phyloP scores from a whole-genome alignment of 805 yeast genomes.

The Kazachstania martiniae region DNA sequence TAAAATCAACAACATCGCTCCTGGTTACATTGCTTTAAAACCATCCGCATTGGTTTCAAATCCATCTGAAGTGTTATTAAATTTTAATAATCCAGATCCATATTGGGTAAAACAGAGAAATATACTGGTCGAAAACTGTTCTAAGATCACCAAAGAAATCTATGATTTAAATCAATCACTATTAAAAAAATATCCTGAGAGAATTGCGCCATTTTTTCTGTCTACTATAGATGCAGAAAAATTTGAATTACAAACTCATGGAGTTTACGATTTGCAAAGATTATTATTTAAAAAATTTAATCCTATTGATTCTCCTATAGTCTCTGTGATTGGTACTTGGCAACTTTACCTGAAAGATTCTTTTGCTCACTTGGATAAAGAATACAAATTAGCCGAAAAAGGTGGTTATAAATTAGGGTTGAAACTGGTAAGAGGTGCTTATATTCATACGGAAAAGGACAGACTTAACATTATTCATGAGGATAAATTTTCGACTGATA shows the following conservation, averaged over 20 bases:
- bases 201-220: conserved; percentile 62
- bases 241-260: conserved; percentile 66
- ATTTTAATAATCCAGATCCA: conserved; percentile 39
- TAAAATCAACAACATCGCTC: conserved; percentile 60
- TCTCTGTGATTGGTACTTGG: conserved; percentile 78
- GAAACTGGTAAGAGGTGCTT: conserved; percentile 92
- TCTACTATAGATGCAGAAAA: conserved; percentile 89
- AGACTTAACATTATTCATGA: conserved; percentile 57
- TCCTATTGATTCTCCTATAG: conserved; percentile 39
- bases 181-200: conserved; percentile 43
- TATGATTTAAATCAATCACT: conserved; percentile 41
- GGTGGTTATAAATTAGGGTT: conserved; percentile 65
- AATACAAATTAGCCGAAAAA: conserved; percentile 51
- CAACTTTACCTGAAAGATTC: conserved; percentile 84
- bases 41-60: conserved; percentile 81
- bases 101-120: conserved; percentile 44
- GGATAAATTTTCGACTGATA: conserved; percentile 73
- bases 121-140: conserved; percentile 53
- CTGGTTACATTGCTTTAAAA: conserved; percentile 87
- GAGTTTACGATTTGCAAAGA: conserved; percentile 85
- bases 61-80: conserved; percentile 61
- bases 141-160: conserved; percentile 47
- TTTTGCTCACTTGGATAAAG: conserved; percentile 46
- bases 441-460: conserved; percentile 77
- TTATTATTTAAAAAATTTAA: conserved; percentile 66